These are phyloP conservation scores for Ormosia emarginata DNA, from an alignment of 306 rosid genomes.

Conservation along the genomic window DNA sequence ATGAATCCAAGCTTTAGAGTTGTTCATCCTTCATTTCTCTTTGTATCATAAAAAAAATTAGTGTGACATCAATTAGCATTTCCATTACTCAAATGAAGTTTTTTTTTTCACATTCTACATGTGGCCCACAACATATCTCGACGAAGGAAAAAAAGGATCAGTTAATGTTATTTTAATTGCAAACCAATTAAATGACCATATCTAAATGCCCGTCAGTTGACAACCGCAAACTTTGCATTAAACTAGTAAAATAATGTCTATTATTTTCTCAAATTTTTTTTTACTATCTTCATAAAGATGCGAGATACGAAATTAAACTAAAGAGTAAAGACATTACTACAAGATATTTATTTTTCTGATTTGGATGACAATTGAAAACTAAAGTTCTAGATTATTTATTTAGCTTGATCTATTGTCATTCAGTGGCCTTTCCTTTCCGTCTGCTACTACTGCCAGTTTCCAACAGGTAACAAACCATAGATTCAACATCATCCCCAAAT, in stretches of 20 bases:
- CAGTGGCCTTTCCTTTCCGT: constrained; percentile 93
- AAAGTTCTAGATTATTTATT: background rate
- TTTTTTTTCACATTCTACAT: too few species aligned
- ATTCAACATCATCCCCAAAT: constrained; percentile 94
- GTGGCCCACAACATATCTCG: background rate
- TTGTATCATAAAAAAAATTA: too few species aligned
- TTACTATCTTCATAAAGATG: background rate
- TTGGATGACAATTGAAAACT: background rate
- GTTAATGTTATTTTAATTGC: background rate
- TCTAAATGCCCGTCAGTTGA: background rate
- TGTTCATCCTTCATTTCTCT: too few species aligned
- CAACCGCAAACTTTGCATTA: background rate
- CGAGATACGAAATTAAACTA: background rate
- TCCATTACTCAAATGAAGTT: too few species aligned
- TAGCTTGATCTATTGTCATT: constrained; percentile 23
- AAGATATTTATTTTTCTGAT: constrained; percentile 1
- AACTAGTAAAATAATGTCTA: background rate
- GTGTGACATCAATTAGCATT: too few species aligned
- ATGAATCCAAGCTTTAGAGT: too few species aligned
- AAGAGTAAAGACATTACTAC: background rate
- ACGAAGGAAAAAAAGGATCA: background rate
- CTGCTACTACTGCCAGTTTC: constrained; percentile 79
- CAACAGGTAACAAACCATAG: constrained; percentile 81
- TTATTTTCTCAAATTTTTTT: background rate
- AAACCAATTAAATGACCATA: background rate